Base-by-base conservation (phyloP, 1,284 basidiomycete species). In the Papiliotrema terrestris region DNA sequence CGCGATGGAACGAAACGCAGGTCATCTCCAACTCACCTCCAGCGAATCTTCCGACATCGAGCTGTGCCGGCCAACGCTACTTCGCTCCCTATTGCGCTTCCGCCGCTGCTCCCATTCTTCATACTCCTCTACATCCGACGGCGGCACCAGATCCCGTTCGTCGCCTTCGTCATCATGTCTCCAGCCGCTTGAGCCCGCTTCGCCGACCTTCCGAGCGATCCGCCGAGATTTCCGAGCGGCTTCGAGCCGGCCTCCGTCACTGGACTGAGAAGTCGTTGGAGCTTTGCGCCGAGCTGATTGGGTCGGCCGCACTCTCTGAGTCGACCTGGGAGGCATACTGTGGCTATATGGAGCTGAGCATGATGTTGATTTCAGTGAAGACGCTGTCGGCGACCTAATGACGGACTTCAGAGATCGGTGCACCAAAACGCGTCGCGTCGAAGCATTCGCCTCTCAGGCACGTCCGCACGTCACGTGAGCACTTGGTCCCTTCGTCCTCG, bases 121-220 rank as follows among this genome's bases (percentile, higher is more conserved):
- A 42, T 67, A 73, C 58, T 75, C 73, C 9, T 73, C 73, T 17
- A 72, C 70, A 25, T 72, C 71, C 15, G 59, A 63, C 1, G 73
- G 73, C 1, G 70, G 69, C 1, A 75, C 64, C 29, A 72, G 55
- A 49, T 73, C 70, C 8, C 51, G 54, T 3, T 49, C 56, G 6
- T 59, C 60, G 29, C 23, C 49, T 19, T 43, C 49, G 2, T 44
- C 56, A 6, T 35, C 49, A 36, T 53, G 25, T 20, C 42, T 39
- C 45, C 51, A 49, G 13, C 49, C 42, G 32, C 38, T 45, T 14
- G 50, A 42, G 5, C 48, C 39, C 17, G 50, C 29, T 37, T 49
- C 42, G 38, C 41, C 54, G 32, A 25, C 32, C 26, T 35, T 48
- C 37, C 42, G 36, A 15, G 51, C 51, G 13, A 52, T 52, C 13